These are phyloP conservation scores for Cerioporus squamosus DNA, from an alignment of 1,284 basidiomycete species.

Conservation along the genomic window DNA sequence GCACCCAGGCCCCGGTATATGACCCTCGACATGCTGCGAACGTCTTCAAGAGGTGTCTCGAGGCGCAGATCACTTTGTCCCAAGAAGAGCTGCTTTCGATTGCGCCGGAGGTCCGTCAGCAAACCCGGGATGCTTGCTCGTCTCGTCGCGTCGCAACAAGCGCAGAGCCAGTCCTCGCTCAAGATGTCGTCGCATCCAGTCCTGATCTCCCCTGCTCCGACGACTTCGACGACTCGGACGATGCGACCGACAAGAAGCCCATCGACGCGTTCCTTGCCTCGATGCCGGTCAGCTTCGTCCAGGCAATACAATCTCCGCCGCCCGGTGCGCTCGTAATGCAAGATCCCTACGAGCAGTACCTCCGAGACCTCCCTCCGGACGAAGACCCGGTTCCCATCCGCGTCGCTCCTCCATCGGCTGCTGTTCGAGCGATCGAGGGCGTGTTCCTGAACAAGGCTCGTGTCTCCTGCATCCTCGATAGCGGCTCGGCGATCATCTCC, in stretches of 20 bases:
- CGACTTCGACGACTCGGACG: neutral
- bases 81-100: slow-evolving; percentile 16
- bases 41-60: slow-evolving; percentile 14
- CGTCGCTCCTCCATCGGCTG: slow-evolving; percentile 7
- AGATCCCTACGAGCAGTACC: slow-evolving; percentile 19
- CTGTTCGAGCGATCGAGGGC: slow-evolving; percentile 15
- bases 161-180: neutral
- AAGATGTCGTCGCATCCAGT: no score
- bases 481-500: slow-evolving; percentile 29
- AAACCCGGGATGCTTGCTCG: slow-evolving; percentile 6
- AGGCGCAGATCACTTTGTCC: slow-evolving; percentile 10
- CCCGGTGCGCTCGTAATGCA: slow-evolving; percentile 5
- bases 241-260: neutral
- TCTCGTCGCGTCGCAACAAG: neutral
- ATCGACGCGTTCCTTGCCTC: neutral
- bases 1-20: slow-evolving; percentile 5
- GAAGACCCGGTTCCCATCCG: neutral
- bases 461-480: slow-evolving; percentile 29
- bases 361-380: neutral
- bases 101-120: slow-evolving; percentile 9
- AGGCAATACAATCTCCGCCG: neutral
- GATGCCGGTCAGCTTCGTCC: neutral
- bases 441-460: slow-evolving; percentile 10
- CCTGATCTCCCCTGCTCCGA: neutral
- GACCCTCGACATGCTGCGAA: slow-evolving; percentile 10